These are phyloP conservation scores for Zasmidium angulare DNA, from an alignment of 2,329 filamentous ascomycete species.

Conservation along the genomic window DNA sequence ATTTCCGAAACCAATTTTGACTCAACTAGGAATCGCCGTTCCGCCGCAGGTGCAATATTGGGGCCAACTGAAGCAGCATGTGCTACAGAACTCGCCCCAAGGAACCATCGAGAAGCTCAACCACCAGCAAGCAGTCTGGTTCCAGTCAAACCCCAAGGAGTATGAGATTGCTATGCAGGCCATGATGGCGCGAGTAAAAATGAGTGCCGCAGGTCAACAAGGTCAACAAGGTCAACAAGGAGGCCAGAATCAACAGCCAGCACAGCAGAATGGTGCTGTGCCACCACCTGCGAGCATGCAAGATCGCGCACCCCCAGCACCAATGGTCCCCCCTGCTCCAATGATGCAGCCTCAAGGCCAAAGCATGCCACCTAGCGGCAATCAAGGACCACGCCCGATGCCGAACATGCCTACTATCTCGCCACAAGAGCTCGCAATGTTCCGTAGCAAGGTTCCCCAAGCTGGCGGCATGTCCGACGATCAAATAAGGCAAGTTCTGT, in stretches of 20 bases:
- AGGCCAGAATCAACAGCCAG: neutral
- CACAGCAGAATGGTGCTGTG: constrained; percentile 16
- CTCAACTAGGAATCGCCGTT: constrained; percentile 29
- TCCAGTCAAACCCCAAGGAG: constrained; percentile 24
- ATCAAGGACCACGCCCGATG: constrained; percentile 8
- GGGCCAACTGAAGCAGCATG: constrained; percentile 58
- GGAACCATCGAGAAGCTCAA: constrained; percentile 43
- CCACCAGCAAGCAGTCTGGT: constrained; percentile 27
- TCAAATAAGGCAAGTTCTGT: constrained; percentile 39
- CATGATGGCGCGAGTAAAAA: constrained; percentile 30
- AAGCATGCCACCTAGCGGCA: neutral
- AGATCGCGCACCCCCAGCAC: constrained; percentile 37
- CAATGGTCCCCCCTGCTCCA: constrained; percentile 36
- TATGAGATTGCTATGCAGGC: constrained; percentile 22
- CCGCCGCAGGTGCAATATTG: constrained; percentile 56
- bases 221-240: constrained; percentile 35
- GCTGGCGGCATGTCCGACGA: constrained; percentile 42
- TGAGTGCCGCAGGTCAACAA: constrained; percentile 46
- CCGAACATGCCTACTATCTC: constrained; percentile 15
- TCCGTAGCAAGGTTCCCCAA: constrained; percentile 37
- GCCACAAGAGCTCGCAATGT: constrained; percentile 41
- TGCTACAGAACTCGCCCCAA: constrained; percentile 46
- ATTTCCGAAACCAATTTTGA: constrained; percentile 17
- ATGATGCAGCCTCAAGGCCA: constrained; percentile 18
- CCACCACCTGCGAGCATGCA: constrained; percentile 16